A percentile compares a stretch with the other conserved stretches of the same genome.
phyloP scores from a whole-genome alignment of 805 yeast genomes.

The Candida maesae region DNA sequence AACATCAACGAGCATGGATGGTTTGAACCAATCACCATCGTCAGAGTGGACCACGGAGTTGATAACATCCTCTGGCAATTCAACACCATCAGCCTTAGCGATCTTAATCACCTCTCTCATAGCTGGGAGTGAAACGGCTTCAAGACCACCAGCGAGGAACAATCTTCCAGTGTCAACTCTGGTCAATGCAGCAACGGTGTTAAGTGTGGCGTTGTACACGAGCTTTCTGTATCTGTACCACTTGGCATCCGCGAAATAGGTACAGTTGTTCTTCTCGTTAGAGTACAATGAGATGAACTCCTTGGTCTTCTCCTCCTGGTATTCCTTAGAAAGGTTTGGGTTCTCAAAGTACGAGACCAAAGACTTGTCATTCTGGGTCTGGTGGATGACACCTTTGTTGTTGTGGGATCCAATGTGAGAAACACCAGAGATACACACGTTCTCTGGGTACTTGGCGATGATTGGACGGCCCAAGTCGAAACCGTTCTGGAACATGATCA shows the following conservation, averaged over 20 bases:
- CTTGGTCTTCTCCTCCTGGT: conserved; percentile 32
- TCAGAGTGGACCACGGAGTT: conserved; percentile 52
- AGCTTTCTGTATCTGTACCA: conserved; percentile 61
- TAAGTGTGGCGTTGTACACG: conserved; percentile 64
- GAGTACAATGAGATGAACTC: conserved; percentile 45
- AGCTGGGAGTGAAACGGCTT: conserved; percentile 47
- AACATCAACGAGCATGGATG: conserved; percentile 74
- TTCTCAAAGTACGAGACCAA: conserved; percentile 48
- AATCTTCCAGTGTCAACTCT: conserved; percentile 57
- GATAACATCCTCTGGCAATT: conserved; percentile 45
- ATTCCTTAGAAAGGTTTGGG: conserved; percentile 26
- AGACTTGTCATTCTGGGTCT: conserved; percentile 41
- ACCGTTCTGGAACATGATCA: conserved; percentile 61
- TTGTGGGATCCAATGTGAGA: conserved; percentile 58
- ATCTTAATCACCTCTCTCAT: conserved; percentile 63
- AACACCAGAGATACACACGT: conserved; percentile 54
- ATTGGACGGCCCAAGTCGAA: conserved; percentile 56
- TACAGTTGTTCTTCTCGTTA: conserved; percentile 39
- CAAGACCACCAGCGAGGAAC: conserved; percentile 39
- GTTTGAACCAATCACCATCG: conserved; percentile 55
- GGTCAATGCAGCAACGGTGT: conserved; percentile 59
- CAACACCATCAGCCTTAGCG: conserved; percentile 67
- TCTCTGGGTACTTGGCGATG: conserved; percentile 45
- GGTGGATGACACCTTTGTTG: conserved; percentile 41
- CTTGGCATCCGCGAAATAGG: conserved; percentile 42